Evolutionary conservation across 2,329 filamentous ascomycete species (phyloP).

Genomic region (Microdochium trichocladiopsis): DNA sequence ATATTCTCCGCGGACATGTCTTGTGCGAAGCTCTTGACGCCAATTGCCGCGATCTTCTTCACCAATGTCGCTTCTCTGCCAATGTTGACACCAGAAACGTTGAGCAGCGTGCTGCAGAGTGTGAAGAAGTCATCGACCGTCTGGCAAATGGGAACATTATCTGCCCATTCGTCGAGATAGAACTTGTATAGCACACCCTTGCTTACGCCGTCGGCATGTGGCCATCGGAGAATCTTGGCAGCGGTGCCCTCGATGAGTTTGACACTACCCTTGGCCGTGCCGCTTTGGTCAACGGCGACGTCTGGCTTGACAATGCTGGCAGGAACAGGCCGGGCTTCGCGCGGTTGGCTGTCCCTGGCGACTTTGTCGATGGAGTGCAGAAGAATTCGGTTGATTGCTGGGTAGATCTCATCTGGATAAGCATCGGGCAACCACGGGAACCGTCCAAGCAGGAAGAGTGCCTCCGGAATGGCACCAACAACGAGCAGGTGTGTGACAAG

Average conservation of each 20-base stretch:
- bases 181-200: conserved; percentile 80
- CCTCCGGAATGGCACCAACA: conserved; percentile 88
- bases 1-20: conserved; percentile 66
- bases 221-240: conserved; percentile 74
- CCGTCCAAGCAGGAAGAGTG: conserved; percentile 83
- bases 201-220: conserved; percentile 72
- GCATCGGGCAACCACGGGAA: conserved; percentile 90
- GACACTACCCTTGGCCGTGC: conserved; percentile 62
- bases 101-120: conserved; percentile 76
- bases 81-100: conserved; percentile 81
- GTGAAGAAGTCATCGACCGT: conserved; percentile 85
- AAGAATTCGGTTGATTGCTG: conserved; percentile 73
- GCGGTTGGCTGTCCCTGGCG: conserved; percentile 33
- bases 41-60: conserved; percentile 80
- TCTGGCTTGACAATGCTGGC: conserved; percentile 26
- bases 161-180: conserved; percentile 96
- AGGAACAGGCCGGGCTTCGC: conserved; percentile 21
- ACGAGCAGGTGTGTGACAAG: conserved; percentile 80
- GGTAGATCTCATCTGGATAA: conserved; percentile 73
- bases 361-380: conserved; percentile 77
- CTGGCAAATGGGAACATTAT: conserved; percentile 88
- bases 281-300: conserved; percentile 52
- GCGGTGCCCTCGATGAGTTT: conserved; percentile 50
- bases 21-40: conserved; percentile 62
- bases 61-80: conserved; percentile 75